Conservation (phyloP, 257 asterid genomes). For the Orobanche coerulescens region DNA sequence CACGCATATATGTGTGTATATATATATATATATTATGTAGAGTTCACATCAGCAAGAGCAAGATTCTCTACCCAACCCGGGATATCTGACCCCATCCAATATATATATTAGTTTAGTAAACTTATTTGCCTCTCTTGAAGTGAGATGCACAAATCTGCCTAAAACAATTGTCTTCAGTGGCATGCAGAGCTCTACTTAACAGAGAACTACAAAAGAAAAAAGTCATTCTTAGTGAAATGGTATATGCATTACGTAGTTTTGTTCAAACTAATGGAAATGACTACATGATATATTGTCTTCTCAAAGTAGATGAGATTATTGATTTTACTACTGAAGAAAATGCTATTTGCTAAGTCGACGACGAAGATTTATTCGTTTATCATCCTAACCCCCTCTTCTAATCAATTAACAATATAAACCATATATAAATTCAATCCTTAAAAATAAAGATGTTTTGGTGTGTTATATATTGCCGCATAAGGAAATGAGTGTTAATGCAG, state of each 20-base stretch:
- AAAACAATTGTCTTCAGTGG: no score
- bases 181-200: no score
- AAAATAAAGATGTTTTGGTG: background rate
- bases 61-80: no score
- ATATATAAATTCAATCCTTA: background rate
- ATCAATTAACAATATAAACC: background rate
- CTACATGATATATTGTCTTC: background rate
- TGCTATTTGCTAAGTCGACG: background rate
- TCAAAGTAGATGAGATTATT: background rate
- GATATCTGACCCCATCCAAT: no score
- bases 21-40: no score
- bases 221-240: background rate
- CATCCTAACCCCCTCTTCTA: background rate
- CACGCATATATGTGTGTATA: no score
- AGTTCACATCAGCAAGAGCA: no score
- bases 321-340: background rate
- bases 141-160: no score
- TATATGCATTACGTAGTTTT: background rate
- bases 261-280: background rate
- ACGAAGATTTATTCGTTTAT: no score
- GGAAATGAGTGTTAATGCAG: constrained; percentile 36
- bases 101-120: no score
- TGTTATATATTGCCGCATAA: constrained; percentile 5
- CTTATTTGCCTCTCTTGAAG: no score
- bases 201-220: no score